Evolutionary conservation across 805 yeast genomes (phyloP), one percentile per base, ranked within the genome.

Genomic region (Jamesozyma jinghongensis): DNA sequence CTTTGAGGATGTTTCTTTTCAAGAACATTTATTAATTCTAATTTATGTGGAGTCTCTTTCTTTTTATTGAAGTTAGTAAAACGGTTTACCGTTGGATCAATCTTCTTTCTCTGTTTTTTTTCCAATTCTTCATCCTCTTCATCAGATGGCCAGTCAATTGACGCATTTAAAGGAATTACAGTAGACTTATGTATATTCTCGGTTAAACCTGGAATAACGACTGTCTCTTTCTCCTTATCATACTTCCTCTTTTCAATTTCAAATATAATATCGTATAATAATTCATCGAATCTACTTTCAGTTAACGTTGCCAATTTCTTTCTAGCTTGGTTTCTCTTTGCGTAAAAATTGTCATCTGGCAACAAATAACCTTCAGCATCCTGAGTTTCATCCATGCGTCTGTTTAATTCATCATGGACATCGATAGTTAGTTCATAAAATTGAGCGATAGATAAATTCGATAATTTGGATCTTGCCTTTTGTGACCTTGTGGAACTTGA

Each of bases 391-490:
- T 69, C 74, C 32, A 74, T 71, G 47, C 99, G 73, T 55, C 98
- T 75, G 52, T 76, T 75, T 43, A 92, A 68, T 62, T 92, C 99
- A 62, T 92, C 98, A 59, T 79, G 82, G 12, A 92, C 97, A 59
- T 92, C 99, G 2, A 95, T 86, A 49, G 94, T 77, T 44, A 92
- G 74, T 59, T 92, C 99, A 44, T 73, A 71, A 57, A 92, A 87
- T 62, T 94, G 98, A 10, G 80, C 75, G 20, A 71, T 67, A 2
- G 94, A 80, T 40, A 92, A 72, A 54, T 84, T 86, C 45, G 82
- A 70, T 37, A 90, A 71, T 62, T 90, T 87, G 48, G 84, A 88
- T 48, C 95, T 71, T 3, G 96, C 96, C 55, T 84, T 79, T 30
- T 75, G 77, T 7, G 87, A 87, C 43, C 90, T 59, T 13, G 60